phyloP scores from a whole-genome alignment of 129 eudicot species.

The Arctium minus region DNA sequence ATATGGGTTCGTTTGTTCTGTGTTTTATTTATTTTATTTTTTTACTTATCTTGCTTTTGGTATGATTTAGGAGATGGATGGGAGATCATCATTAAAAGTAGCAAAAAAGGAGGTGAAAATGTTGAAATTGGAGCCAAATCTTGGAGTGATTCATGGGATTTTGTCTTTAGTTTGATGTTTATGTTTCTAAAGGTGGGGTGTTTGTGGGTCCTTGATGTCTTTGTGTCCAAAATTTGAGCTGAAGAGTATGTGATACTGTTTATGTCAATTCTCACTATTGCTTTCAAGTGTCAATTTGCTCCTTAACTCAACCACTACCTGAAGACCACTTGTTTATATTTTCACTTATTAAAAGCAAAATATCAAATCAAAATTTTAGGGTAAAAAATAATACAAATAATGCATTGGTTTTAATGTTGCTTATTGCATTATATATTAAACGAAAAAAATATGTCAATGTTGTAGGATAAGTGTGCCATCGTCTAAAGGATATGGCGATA shows the following conservation, averaged over 20 bases:
- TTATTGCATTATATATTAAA: no score
- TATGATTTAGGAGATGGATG: slow-evolving; percentile 9
- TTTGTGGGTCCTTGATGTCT: slow-evolving; percentile 31
- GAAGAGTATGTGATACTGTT: not conserved
- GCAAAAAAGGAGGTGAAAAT: slow-evolving; percentile 13
- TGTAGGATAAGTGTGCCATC: no score
- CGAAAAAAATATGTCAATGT: no score
- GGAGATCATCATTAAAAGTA: slow-evolving; percentile 17
- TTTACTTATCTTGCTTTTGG: not conserved
- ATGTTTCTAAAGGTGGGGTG: slow-evolving; percentile 30
- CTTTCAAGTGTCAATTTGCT: not conserved
- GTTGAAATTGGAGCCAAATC: slow-evolving; percentile 22
- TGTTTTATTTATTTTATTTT: not conserved
- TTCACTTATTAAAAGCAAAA: no score
- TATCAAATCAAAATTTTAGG: no score
- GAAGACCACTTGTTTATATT: not conserved
- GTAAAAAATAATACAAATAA: not conserved
- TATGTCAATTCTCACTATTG: not conserved
- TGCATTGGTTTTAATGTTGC: no score
- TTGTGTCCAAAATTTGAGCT: not conserved
- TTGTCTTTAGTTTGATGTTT: slow-evolving; percentile 30
- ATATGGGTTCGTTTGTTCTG: not conserved
- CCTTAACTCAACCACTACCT: not conserved
- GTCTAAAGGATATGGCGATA: no score
- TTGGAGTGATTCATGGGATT: slow-evolving; percentile 38